Conservation (phyloP, 208 protist species). For the Leishmania braziliensis region DNA sequence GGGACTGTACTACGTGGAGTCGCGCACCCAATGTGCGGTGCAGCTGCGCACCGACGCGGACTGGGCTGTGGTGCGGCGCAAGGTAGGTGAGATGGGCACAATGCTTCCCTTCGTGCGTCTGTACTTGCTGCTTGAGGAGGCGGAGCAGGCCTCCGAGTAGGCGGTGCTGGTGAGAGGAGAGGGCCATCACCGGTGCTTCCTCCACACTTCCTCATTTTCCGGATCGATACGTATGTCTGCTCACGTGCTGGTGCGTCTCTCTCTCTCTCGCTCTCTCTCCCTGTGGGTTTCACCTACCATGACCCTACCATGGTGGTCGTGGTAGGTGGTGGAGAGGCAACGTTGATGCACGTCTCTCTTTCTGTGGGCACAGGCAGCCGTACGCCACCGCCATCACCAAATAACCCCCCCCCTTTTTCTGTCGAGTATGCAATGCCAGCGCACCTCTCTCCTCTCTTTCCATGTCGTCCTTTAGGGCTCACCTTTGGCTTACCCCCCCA, state of each 20-base stretch:
- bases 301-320: not conserved
- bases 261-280: not conserved
- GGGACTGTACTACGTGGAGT: constrained; percentile 29
- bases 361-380: not conserved
- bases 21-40: constrained; percentile 20
- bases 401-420: not conserved
- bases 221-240: not conserved
- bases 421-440: not conserved
- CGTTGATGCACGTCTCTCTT: not conserved
- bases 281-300: not conserved
- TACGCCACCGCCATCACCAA: not conserved
- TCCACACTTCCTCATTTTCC: not conserved
- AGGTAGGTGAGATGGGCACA: constrained; percentile 15
- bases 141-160: constrained; percentile 1
- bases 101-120: constrained; percentile 52
- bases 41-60: constrained; percentile 43
- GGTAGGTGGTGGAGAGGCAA: not conserved
- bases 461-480: not conserved
- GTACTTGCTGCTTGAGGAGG: constrained; percentile 43
- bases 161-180: not conserved
- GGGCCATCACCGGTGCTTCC: not conserved
- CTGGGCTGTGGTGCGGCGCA: constrained; percentile 40
- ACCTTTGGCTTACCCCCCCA: not conserved
- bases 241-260: not conserved
- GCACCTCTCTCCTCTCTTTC: not conserved